Evolutionary conservation across 371 early-diverging fungal species (phyloP).

Genomic region (Mucor lusitanicus): DNA sequence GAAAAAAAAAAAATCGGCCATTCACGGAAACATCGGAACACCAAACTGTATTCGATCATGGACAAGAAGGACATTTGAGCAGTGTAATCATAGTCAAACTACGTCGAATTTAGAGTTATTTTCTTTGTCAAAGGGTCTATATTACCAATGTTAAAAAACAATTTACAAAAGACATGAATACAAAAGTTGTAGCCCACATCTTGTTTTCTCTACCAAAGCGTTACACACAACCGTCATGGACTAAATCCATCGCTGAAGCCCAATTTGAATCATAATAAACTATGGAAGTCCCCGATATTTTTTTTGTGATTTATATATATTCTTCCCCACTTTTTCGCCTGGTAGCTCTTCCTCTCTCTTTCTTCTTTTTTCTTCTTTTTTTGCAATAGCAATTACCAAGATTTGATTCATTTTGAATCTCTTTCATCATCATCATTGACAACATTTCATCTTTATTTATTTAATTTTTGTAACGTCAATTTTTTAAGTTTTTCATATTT

Average conservation of each 20-base stretch:
- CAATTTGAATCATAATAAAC: conserved; percentile 24
- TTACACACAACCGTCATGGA: conserved; percentile 25
- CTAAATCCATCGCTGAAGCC: conserved; percentile 19
- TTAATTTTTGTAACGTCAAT: conserved; percentile 13
- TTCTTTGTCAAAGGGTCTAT: conserved; percentile 5
- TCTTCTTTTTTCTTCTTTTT: conserved; percentile 1
- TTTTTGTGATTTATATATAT: conserved; percentile 2
- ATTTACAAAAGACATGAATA: background rate
- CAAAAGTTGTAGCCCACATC: background rate
- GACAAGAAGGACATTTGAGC: background rate
- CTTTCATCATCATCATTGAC: conserved; percentile 2
- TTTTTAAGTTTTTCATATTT: conserved; percentile 3
- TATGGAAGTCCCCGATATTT: background rate
- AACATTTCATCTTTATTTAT: background rate
- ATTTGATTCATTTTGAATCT: background rate
- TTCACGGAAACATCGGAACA: conserved; percentile 33
- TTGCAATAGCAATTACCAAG: background rate
- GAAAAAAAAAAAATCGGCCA: conserved; percentile 16
- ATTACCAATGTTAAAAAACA: conserved; percentile 8
- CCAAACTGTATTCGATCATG: conserved; percentile 14
- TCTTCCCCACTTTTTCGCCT: conserved; percentile 6
- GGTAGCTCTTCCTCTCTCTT: conserved; percentile 1
- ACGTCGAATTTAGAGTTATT: conserved; percentile 28
- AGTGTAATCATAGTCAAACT: background rate
- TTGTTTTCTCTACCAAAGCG: background rate